phyloP scores from a whole-genome alignment of 257 asterid genomes.

The Capsicum pubescens region DNA sequence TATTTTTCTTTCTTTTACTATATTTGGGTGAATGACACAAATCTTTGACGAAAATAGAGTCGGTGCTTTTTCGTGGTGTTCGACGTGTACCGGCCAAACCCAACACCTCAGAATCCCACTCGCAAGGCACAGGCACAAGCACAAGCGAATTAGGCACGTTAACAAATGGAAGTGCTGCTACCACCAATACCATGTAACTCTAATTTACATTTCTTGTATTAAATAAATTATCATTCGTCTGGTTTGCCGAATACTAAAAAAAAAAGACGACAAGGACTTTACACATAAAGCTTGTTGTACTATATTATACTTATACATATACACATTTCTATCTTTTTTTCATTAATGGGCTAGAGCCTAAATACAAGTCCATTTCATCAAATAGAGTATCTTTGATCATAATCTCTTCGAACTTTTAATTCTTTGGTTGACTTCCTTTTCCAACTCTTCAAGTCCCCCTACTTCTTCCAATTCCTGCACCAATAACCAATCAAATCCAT shows the following conservation, averaged over 20 bases:
- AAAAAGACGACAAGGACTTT: background rate
- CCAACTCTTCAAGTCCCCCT: slow-evolving; percentile 80
- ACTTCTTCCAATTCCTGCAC: slow-evolving; percentile 84
- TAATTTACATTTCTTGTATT: background rate
- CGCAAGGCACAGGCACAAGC: background rate
- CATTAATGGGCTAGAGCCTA: background rate
- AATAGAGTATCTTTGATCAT: slow-evolving; percentile 22
- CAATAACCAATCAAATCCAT: slow-evolving; percentile 17
- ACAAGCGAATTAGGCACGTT: background rate
- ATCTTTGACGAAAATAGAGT: background rate
- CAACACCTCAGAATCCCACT: background rate
- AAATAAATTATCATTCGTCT: background rate
- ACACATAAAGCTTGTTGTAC: background rate
- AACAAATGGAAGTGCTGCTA: background rate
- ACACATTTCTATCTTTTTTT: background rate
- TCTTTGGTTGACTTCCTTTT: slow-evolving; percentile 70
- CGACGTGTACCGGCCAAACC: background rate
- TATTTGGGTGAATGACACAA: background rate
- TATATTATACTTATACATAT: background rate
- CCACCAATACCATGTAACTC: background rate
- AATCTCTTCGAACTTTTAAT: slow-evolving; percentile 54
- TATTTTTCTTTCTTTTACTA: too few species aligned
- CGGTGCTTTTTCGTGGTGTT: background rate
- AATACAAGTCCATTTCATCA: background rate
- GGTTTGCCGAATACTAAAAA: background rate